Base-by-base conservation (phyloP, 1,139 yeast species). In the Taphrina sp. region DNA sequence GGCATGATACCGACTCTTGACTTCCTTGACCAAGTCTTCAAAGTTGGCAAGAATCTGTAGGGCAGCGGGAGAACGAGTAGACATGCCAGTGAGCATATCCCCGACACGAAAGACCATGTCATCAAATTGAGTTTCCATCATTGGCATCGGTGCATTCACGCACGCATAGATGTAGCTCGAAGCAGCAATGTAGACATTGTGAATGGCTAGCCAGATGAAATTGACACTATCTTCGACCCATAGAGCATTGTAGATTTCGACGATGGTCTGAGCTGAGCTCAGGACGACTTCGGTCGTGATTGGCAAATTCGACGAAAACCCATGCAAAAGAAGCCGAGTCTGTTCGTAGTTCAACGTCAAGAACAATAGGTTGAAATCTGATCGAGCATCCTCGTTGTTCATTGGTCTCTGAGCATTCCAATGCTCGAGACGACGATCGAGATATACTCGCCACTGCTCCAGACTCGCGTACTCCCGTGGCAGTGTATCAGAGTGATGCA, bases 151-250 rank as follows among this genome's bases (percentile, higher is more conserved):
- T n/a, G 39, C 34, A 17, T 52, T 49, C 16, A 42, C 17, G 22
- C 41, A 29, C 3, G 56, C 56, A 36, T 52, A 52, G 17, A 52
- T 44, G 31, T 34, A 52, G 24, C 49, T 41, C 24, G 47, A 36
- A 3, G 46, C 95, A 0, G 95, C 92, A 84, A 85, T 83, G 66
- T 87, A 87, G 56, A 87, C 72, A 67, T 87, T 88, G 67, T 88
- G 95, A 1, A 88, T 92, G 0, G 95, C 95, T 0, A 90, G 92
- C 96, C 96, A 89, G 0, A 96, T 87, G 69, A 85, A 89, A 67
- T 88, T 88, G 60, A 88, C 76, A 45, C 79, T 74, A 62, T 79
- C 79, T 31, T 75, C 75, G 19, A 72, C 69, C 61, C 78, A 78
- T 41, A 88, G 71, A 52, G 76, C 78, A 45, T 77, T 72, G 67